phyloP scores from a whole-genome alignment of 2,329 filamentous ascomycete genomes.

The Penicillium sp. region DNA sequence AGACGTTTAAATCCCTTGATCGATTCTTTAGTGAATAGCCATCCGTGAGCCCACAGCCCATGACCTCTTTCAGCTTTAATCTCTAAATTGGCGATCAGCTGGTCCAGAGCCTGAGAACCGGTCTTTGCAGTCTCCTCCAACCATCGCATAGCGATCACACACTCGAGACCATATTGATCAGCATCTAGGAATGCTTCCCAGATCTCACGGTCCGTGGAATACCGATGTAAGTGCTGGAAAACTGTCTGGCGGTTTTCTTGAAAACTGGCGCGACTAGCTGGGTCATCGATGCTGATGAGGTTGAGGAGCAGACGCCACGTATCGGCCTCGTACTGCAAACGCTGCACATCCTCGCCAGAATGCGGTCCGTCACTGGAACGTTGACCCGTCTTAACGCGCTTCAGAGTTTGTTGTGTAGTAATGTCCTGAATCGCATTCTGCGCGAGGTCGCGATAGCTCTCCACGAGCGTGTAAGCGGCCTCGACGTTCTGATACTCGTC shows the following conservation, averaged over 20 bases:
- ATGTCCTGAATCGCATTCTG: slow-evolving; percentile 46
- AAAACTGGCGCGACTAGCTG: slow-evolving; percentile 38
- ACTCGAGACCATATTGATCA: slow-evolving; percentile 69
- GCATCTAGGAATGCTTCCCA: slow-evolving; percentile 70
- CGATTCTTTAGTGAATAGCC: slow-evolving; percentile 82
- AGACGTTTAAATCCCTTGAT: slow-evolving; percentile 87
- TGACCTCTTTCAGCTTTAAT: slow-evolving; percentile 66
- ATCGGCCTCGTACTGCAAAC: slow-evolving; percentile 76
- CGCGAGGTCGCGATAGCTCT: slow-evolving; percentile 56
- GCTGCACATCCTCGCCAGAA: slow-evolving; percentile 39
- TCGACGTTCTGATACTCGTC: slow-evolving; percentile 53
- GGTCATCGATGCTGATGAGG: slow-evolving; percentile 65
- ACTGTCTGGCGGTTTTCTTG: slow-evolving; percentile 37
- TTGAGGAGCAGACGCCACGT: slow-evolving; percentile 83
- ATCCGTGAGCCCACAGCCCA: slow-evolving; percentile 78
- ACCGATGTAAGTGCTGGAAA: slow-evolving; percentile 47
- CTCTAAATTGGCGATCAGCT: slow-evolving; percentile 69
- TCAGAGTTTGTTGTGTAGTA: slow-evolving; percentile 35
- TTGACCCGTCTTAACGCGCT: slow-evolving; percentile 34
- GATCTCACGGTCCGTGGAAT: slow-evolving; percentile 55
- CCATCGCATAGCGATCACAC: slow-evolving; percentile 77
- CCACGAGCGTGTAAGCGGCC: slow-evolving; percentile 62
- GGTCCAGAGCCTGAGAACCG: slow-evolving; percentile 64
- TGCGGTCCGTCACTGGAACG: slow-evolving; percentile 25
- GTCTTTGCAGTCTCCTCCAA: slow-evolving; percentile 68